These are phyloP conservation scores for Gentiana straminea DNA, from an alignment of 257 asterid species.

Conservation along the genomic window DNA sequence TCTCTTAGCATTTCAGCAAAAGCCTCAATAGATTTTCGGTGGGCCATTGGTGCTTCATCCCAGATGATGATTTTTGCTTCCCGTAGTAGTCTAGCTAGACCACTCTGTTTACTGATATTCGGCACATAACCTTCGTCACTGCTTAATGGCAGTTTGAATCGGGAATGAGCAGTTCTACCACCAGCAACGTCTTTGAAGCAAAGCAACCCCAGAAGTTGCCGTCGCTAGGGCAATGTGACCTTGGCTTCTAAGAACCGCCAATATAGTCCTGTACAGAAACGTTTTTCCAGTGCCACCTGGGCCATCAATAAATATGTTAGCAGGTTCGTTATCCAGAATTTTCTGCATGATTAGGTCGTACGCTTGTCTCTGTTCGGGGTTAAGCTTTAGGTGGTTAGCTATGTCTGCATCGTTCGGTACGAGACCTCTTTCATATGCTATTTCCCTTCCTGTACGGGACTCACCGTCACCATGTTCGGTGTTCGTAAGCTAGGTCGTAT, in stretches of 20 bases:
- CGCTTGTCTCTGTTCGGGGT: background rate
- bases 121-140: no score
- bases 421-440: background rate
- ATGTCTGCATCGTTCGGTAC: background rate
- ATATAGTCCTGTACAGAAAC: background rate
- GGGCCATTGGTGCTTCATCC: slow-evolving; percentile 9
- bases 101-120: background rate
- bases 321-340: background rate
- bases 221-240: background rate
- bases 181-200: background rate
- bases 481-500: background rate
- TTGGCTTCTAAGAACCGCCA: background rate
- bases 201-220: slow-evolving; percentile 5
- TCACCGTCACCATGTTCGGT: no score
- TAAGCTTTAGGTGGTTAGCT: background rate
- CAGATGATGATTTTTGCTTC: background rate
- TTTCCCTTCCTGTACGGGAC: no score
- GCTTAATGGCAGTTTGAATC: slow-evolving; percentile 1
- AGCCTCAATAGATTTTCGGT: background rate
- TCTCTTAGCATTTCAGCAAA: background rate
- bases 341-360: background rate
- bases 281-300: background rate
- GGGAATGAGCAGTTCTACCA: background rate
- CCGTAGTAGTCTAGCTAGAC: background rate
- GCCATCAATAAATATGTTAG: background rate